phyloP scores from a whole-genome alignment of 2,329 filamentous ascomycete species.

The Botrytis deweyae region DNA sequence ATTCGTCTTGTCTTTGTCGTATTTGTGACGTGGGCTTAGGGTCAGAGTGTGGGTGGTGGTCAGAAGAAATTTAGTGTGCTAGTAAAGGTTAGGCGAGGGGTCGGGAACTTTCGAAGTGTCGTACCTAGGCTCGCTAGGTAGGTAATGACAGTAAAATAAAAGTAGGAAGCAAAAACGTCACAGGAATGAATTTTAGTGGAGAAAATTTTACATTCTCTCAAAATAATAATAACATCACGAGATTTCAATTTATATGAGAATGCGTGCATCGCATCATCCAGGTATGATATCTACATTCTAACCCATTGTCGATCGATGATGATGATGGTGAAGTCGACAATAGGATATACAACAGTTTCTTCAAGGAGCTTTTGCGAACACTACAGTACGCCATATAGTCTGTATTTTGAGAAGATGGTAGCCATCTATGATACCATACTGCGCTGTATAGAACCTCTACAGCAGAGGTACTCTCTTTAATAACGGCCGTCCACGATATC shows the following conservation, averaged over 20 bases:
- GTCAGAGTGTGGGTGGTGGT: slow-evolving; percentile 3
- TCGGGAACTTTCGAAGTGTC: background rate
- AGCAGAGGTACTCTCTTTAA: too few relatives aligned
- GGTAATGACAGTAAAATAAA: too few relatives aligned
- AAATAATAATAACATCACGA: background rate
- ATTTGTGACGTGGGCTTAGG: slow-evolving; percentile 19
- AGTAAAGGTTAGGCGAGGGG: slow-evolving; percentile 19
- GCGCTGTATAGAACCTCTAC: background rate
- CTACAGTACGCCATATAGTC: background rate
- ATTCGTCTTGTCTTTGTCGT: slow-evolving; percentile 12
- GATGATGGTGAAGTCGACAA: background rate
- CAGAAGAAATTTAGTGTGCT: slow-evolving; percentile 18
- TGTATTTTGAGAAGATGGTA: background rate
- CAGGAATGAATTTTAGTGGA: background rate
- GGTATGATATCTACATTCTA: background rate
- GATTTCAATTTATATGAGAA: background rate
- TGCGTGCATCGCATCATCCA: background rate
- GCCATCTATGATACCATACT: background rate
- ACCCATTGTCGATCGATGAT: background rate
- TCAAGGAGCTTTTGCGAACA: background rate
- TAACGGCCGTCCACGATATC: too few relatives aligned
- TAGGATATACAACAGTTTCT: background rate
- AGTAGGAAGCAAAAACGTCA: background rate
- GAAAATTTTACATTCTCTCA: background rate
- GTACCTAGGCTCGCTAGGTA: too few relatives aligned